These are phyloP conservation scores for Silene noctiflora DNA, from an alignment of 179 eudicot species.

Conservation along the genomic window DNA sequence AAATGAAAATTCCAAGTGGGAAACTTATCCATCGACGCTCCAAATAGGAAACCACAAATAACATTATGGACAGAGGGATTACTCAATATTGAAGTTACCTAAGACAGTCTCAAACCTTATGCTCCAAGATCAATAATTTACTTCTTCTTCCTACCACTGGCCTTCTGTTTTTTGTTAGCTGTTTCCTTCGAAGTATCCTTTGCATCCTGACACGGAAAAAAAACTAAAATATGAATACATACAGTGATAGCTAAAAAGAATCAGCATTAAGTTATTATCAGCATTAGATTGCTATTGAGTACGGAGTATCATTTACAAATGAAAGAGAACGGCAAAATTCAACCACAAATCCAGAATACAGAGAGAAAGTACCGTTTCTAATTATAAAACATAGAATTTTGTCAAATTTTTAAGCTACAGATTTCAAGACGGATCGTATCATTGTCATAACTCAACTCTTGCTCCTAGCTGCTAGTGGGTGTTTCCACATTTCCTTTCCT, in stretches of 20 bases:
- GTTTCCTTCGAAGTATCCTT: conserved; percentile 41
- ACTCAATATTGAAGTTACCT: conserved; percentile 12
- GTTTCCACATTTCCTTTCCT: too few relatives aligned
- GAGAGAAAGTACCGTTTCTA: background rate
- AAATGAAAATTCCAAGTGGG: too few relatives aligned
- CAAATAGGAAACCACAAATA: too few relatives aligned
- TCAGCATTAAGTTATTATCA: background rate
- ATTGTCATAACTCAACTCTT: background rate
- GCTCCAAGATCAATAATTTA: conserved; percentile 21
- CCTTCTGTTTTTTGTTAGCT: conserved; percentile 60
- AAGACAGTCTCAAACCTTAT: background rate
- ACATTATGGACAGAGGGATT: background rate
- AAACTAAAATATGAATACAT: background rate
- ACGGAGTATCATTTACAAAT: background rate
- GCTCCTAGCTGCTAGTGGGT: too few relatives aligned
- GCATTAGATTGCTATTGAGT: background rate
- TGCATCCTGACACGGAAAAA: conserved; percentile 37
- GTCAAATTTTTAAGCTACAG: background rate
- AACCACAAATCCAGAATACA: background rate
- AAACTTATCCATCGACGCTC: too few relatives aligned
- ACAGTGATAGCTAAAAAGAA: background rate
- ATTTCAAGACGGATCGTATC: background rate
- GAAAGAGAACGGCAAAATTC: background rate
- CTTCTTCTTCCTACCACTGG: conserved; percentile 61
- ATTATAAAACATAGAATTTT: background rate